Conservation (phyloP, 164 flowering plant species). For the Saururus chinensis region DNA sequence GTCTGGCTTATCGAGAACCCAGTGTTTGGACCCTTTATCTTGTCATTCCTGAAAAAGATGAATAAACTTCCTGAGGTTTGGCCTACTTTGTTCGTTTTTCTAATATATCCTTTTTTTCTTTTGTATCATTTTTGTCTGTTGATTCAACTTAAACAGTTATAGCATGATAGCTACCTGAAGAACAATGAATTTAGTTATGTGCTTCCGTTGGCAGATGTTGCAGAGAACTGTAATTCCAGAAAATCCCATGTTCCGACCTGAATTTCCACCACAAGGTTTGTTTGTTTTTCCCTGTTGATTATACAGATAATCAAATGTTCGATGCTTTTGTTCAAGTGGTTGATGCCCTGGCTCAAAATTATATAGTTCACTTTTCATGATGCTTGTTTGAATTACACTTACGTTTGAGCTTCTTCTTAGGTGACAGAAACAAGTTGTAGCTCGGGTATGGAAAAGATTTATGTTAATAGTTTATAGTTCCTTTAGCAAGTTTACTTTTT, state of each 20-base stretch:
- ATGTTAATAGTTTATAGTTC: too few relatives aligned
- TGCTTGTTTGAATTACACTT: too few relatives aligned
- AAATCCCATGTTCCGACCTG: conserved; percentile 86
- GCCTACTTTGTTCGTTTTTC: background rate
- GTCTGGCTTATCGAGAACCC: conserved; percentile 52
- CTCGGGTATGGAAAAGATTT: too few relatives aligned
- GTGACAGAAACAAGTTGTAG: too few relatives aligned
- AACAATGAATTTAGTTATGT: background rate
- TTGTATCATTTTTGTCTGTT: background rate
- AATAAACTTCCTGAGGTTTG: conserved; percentile 55
- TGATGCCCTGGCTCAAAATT: background rate
- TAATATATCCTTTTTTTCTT: conserved; percentile 1
- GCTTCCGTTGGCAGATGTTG: conserved; percentile 41
- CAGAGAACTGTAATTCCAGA: conserved; percentile 77
- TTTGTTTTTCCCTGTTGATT: too few relatives aligned
- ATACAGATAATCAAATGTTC: background rate
- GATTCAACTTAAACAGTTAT: background rate
- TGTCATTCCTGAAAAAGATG: conserved; percentile 43
- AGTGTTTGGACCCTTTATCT: conserved; percentile 38
- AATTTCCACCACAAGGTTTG: conserved; percentile 88
- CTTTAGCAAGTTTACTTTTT: too few relatives aligned
- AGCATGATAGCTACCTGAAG: background rate
- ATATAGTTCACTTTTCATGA: too few relatives aligned
- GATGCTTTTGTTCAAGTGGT: background rate
- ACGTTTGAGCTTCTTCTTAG: too few relatives aligned